These are phyloP conservation scores for Tulasnella sp. DNA, from an alignment of 768 basidiomycete species.

Conservation along the genomic window DNA sequence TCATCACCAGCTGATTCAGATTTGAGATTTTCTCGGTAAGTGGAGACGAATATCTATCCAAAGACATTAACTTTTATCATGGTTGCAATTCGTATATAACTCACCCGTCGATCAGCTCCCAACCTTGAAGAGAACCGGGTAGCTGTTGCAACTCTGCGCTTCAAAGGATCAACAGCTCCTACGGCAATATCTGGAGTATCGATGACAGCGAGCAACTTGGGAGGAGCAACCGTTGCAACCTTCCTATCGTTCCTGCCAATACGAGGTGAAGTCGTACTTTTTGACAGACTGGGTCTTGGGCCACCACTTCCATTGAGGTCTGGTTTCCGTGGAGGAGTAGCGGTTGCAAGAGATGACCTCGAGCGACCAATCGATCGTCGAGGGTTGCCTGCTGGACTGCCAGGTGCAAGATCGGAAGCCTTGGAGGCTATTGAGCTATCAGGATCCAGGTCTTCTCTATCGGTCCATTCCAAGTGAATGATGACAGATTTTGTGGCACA, in stretches of 20 bases:
- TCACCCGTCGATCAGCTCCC: slow-evolving; percentile 70
- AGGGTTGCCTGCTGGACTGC: too few relatives aligned
- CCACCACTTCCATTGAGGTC: too few relatives aligned
- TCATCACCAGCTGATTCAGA: not conserved
- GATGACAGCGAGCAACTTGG: slow-evolving; percentile 66
- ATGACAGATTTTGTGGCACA: slow-evolving; percentile 83
- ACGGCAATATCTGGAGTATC: slow-evolving; percentile 84
- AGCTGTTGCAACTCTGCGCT: slow-evolving; percentile 73
- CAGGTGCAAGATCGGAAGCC: too few relatives aligned
- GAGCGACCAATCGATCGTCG: too few relatives aligned
- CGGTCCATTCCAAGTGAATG: slow-evolving; percentile 67
- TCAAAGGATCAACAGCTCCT: slow-evolving; percentile 73
- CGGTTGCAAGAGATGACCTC: too few relatives aligned
- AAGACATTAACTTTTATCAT: not conserved
- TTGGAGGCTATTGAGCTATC: not conserved
- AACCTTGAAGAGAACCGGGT: slow-evolving; percentile 75
- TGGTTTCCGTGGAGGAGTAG: too few relatives aligned
- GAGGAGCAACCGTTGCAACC: slow-evolving; percentile 72
- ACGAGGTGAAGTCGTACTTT: slow-evolving; percentile 15
- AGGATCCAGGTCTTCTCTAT: not conserved
- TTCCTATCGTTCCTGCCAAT: slow-evolving; percentile 12
- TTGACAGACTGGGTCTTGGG: too few relatives aligned
- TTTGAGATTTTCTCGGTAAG: slow-evolving; percentile 40
- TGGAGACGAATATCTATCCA: slow-evolving; percentile 66
- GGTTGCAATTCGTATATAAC: slow-evolving; percentile 20